Evolutionary conservation across 2,329 filamentous ascomycete species (phyloP).

Genomic region (Talaromyces sp.): DNA sequence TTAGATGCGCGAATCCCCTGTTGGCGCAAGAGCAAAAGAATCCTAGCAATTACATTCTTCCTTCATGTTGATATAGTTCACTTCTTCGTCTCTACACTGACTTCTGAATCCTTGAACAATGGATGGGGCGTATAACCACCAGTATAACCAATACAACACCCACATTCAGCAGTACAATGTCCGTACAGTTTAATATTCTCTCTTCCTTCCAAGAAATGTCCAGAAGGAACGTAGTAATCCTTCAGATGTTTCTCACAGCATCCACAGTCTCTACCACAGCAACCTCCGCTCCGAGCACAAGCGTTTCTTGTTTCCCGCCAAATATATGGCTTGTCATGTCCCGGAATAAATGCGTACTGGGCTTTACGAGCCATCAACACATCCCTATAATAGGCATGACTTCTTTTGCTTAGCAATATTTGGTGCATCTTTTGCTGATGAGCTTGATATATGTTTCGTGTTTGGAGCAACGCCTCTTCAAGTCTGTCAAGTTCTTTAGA

Average conservation of each 20-base stretch:
- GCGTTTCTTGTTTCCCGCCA: constrained; percentile 1
- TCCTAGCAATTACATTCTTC: background rate
- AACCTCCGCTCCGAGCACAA: constrained; percentile 12
- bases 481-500: background rate
- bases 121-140: background rate
- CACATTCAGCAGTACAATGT: background rate
- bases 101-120: constrained; percentile 5
- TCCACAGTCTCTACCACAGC: constrained; percentile 14
- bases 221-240: background rate
- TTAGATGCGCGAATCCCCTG: too few species aligned
- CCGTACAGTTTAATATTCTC: background rate
- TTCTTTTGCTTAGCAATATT: background rate
- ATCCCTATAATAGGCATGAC: background rate
- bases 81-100: background rate
- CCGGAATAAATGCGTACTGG: constrained; percentile 8
- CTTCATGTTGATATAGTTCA: background rate
- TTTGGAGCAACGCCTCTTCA: constrained; percentile 7
- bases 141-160: constrained; percentile 3
- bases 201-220: background rate
- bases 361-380: constrained; percentile 1
- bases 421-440: constrained; percentile 6
- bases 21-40: too few species aligned
- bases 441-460: background rate
- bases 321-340: constrained; percentile 10
- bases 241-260: constrained; percentile 11